Percentiles rank a stretch among this genome's conserved stretches.
These are phyloP conservation scores for Penicillium cinerascens DNA, from an alignment of 495 filamentous ascomycete genomes.

Conservation along the genomic window DNA sequence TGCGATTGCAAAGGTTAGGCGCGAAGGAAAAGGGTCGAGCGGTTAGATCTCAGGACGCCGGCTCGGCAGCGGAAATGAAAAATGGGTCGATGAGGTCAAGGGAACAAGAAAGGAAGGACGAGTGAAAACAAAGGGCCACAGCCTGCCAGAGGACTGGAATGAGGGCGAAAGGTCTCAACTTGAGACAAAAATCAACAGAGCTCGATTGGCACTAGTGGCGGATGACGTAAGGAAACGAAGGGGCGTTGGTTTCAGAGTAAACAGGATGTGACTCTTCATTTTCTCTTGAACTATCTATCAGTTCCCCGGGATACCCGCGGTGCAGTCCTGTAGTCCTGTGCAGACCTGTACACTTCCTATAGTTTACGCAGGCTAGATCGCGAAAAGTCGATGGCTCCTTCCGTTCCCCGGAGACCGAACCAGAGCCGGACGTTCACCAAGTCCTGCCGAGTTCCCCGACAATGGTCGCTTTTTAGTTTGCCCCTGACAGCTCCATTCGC, in stretches of 20 bases:
- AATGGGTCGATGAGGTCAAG: constrained; percentile 4
- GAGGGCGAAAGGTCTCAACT: constrained; percentile 9
- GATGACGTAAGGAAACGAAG: constrained; percentile 25
- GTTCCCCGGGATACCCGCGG: neutral
- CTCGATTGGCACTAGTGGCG: constrained; percentile 23
- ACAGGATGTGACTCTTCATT: neutral
- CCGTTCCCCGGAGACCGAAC: neutral
- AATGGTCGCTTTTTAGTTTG: neutral
- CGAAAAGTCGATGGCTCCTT: neutral
- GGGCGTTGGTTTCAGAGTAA: constrained; percentile 16
- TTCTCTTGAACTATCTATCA: neutral
- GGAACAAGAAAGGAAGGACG: constrained; percentile 7
- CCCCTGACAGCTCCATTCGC: neutral
- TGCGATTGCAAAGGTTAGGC: constrained; percentile 1
- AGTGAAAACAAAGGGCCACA: constrained; percentile 9
- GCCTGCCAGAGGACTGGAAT: constrained; percentile 29
- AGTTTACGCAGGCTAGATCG: neutral
- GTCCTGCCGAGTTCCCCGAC: neutral
- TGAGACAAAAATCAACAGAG: constrained; percentile 31
- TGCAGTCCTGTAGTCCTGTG: neutral
- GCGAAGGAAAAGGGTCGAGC: constrained; percentile 6
- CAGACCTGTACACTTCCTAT: neutral
- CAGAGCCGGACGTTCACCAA: neutral
- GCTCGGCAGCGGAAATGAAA: neutral
- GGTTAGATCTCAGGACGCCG: constrained; percentile 3